Evolutionary conservation across 768 basidiomycete species (phyloP).

Genomic region (Chlorophyllum brunneum): DNA sequence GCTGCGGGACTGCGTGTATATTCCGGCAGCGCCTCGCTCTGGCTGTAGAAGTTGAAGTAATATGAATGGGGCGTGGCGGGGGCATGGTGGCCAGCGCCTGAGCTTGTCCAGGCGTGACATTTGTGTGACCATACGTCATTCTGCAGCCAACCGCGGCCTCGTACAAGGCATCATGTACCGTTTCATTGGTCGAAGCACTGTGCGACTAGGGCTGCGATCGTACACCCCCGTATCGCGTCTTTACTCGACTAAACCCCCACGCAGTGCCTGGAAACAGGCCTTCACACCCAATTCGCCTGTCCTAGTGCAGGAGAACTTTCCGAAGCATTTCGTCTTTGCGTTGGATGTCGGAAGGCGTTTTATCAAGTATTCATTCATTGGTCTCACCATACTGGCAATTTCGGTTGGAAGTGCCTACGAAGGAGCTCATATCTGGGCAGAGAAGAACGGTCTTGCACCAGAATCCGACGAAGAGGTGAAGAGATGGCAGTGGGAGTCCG

Average conservation of each 20-base stretch:
- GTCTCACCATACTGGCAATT: constrained; percentile 37
- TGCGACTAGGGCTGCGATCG: constrained; percentile 1
- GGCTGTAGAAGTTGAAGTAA: too few relatives aligned
- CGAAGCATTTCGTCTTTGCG: constrained; percentile 32
- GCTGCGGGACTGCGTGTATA: too few relatives aligned
- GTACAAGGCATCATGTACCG: constrained; percentile 11
- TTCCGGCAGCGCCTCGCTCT: too few relatives aligned
- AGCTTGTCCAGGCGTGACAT: too few relatives aligned
- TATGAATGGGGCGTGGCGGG: background rate
- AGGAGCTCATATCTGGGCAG: constrained; percentile 60
- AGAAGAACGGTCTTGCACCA: constrained; percentile 43
- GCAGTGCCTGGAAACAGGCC: constrained; percentile 7
- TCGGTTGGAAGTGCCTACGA: constrained; percentile 49
- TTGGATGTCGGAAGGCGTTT: constrained; percentile 43
- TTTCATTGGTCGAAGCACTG: background rate
- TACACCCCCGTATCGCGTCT: background rate
- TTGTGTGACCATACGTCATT: too few relatives aligned
- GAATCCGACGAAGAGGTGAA: constrained; percentile 49
- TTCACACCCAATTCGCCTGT: constrained; percentile 8
- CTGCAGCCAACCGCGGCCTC: too few relatives aligned
- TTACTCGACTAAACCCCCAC: background rate
- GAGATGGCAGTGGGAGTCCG: constrained; percentile 67
- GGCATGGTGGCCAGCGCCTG: background rate
- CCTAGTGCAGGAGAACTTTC: constrained; percentile 22
- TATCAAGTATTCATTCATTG: constrained; percentile 45